Evolutionary conservation across 1,284 basidiomycete genomes (phyloP), one percentile per base, ranked within the genome.

Genomic region (Malassezia equina): DNA sequence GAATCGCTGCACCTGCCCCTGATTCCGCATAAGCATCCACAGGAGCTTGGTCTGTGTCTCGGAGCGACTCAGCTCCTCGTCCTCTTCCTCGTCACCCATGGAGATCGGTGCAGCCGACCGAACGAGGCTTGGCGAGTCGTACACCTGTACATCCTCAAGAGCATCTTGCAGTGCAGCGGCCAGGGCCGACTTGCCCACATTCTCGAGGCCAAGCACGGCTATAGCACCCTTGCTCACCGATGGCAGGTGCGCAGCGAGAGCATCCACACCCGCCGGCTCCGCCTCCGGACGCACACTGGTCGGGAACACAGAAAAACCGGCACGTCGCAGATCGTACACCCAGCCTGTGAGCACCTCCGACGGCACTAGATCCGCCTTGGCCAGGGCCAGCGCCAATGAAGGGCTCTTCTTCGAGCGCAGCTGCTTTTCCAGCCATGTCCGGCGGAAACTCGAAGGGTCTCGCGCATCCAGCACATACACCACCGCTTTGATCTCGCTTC

Each of bases 1-100:
- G 56, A 68, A 65, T 29, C 65, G 57, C 59, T 71, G 64, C 12
- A 73, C 60, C 29, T 65, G 53, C 21, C 70, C 70, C 40, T 66
- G 59, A 51, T 73, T 73, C 24, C 70, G 63, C 60, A 68, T 61
- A 32, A 73, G 59, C 4, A 62, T 63, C 45, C 61, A 48, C n/a
- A 31, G 23, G 17, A 47, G 44, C 46, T 55, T 55, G 28, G 11
- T 11, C 9, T 34, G 31, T 21, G 43, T 19, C 39, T 52, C 43
- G 4, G 13, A 13, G 11, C 40, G 45, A 11, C 25, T 28, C 13
- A 36, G 27, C 41, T 51, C 57, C 24, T 48, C 47, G 17, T 17
- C 24, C 24, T 56, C 60, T 2, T 49, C 59, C 6, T 52, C 58
- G 32, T 48, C 48, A 9, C 31, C 39, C 52, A 2, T 60, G 48